Base-by-base conservation (phyloP, 1,139 yeast genomes). In the Spathaspora jeffriesii region DNA sequence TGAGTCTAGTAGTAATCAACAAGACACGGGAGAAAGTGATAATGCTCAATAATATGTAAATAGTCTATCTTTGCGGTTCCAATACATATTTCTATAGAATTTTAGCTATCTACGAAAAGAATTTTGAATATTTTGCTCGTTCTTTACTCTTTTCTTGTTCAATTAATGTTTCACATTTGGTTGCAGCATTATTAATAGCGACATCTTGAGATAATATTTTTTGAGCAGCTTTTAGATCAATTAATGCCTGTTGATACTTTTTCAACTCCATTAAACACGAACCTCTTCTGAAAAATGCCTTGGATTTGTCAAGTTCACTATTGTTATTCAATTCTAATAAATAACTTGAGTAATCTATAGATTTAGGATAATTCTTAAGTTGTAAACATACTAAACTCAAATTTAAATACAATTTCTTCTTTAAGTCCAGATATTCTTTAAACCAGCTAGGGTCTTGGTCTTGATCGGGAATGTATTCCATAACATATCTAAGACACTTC, bases 401-500 rank as follows among this genome's bases (percentile, higher is more conserved):
- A 56, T 87, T 87, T 52, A 85, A 67, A 55, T 81, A 85, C 1
- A 85, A 49, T 51, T 84, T 83, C 63, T 76, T 81, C 62, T 85
- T 86, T 57, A 85, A 62, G 0, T 73, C 79, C 37, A 67, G 56
- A 57, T 83, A 87, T 54, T 79, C 77, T 2, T 52, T 53, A 54
- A 65, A 75, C 67, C 77, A 71, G 32, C 78, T 80, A 8, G 81
- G 78, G 51, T 84, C 85, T 36, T 84, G 80, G 42, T 84, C 91
- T 34, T 67, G 67, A 57, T 86, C 95, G 0, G 95, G 95, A 15
- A 84, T 72, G 54, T 76, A 81, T 60, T 85, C 93, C 73, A 83
- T 82, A 27, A 84, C 77, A 55, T 86, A 87, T 48, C 89, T 68
- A 45, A 85, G 63, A 18, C 89, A 73, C 61, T 87, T 87, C 42